Evolutionary conservation across 805 yeast species (phyloP).

Genomic region (Komagataella populi): DNA sequence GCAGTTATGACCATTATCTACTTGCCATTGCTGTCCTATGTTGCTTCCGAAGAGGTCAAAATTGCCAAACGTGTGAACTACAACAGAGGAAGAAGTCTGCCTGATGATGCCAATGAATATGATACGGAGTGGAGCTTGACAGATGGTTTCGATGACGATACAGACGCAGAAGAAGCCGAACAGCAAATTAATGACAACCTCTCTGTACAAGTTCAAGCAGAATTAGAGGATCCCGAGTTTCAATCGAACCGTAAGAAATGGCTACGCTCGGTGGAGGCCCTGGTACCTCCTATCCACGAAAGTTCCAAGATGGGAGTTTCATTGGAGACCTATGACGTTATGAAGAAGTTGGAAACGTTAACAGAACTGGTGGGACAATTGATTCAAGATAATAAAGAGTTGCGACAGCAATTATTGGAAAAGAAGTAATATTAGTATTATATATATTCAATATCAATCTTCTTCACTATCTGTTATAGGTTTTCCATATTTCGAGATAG

Average conservation of each 20-base stretch:
- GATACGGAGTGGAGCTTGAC: conserved; percentile 76
- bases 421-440: not conserved
- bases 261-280: conserved; percentile 30
- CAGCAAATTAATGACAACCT: conserved; percentile 22
- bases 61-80: conserved; percentile 59
- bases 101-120: conserved; percentile 70
- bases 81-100: conserved; percentile 45
- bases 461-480: not conserved
- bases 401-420: conserved; percentile 3
- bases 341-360: conserved; percentile 34
- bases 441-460: not conserved
- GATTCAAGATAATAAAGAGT: conserved; percentile 10
- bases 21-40: conserved; percentile 48
- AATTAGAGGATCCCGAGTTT: conserved; percentile 56
- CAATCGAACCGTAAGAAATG: conserved; percentile 35
- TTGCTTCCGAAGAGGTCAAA: conserved; percentile 50
- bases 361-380: conserved; percentile 24
- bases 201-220: conserved; percentile 46
- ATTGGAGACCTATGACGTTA: conserved; percentile 49
- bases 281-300: conserved; percentile 44
- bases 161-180: conserved; percentile 16
- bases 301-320: conserved; percentile 43
- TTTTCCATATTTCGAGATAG: not conserved
- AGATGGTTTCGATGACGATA: conserved; percentile 49
- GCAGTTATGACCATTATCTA: conserved; percentile 52